Evolutionary conservation across 2,329 filamentous ascomycete genomes (phyloP), one percentile per base, ranked within the genome.

Genomic region (Phyllosticta ampelicida): DNA sequence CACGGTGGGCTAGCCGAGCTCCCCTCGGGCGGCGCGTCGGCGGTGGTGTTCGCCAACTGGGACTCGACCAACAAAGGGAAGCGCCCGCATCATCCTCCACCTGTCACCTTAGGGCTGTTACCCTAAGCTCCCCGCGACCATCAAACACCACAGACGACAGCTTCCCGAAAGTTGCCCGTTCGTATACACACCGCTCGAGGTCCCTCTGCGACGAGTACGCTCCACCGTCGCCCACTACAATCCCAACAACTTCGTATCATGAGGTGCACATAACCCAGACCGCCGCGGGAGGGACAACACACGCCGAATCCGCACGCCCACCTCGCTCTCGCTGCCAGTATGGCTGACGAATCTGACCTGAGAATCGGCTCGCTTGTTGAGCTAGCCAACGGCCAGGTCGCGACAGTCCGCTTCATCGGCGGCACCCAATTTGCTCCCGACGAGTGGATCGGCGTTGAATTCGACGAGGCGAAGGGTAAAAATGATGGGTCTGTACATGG

Each of bases 401-500:
- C 83, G 65, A 81, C 82, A 61, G 82, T 99, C 63, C 89, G 89
- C 66, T 99, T 89, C 73, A 78, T 89, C 61, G 94, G 94, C 66
- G 77, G 80, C 58, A 90, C 92, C 44, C 77, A 82, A 65, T 96
- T 97, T 73, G 85, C 90, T 60, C 77, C 80, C 5, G 92, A 91
- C 62, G 84, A 88, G 61, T 97, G 91, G 90, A 79, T 96, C 60
- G 92, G 92, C 63, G 82, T 97, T 60, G 91, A 96, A 76, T 82
- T 97, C 59, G 84, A 90, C 55, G 86, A 89, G 52, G 78, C 85
- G 56, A 83, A 81, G 19, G 92, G 94, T 29, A 97, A 97, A 77
- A 97, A 97, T 66, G 90, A 97, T 78, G 92, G 92, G 63, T 86
- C 87, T 58, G 89, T 97, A 52, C 83, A 92, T 71, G 91, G 90